Evolutionary conservation across 768 basidiomycete species (phyloP).

Genomic region (Boletales sp.): DNA sequence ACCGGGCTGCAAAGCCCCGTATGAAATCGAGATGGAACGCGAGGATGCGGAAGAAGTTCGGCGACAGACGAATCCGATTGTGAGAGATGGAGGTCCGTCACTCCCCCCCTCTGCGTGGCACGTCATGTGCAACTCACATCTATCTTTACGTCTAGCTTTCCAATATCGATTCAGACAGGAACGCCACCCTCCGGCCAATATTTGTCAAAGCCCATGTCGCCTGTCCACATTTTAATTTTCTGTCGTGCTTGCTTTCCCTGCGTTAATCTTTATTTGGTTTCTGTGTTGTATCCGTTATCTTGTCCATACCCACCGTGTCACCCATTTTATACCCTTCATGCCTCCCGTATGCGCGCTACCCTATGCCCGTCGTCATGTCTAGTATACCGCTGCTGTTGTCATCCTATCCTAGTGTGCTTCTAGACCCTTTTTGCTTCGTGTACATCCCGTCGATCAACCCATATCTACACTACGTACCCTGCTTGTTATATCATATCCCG

Average conservation of each 20-base stretch:
- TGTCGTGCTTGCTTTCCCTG: background rate
- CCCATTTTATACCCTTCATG: conserved; percentile 20
- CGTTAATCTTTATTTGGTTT: conserved; percentile 16
- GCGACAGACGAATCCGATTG: conserved; percentile 57
- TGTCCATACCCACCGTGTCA: conserved; percentile 12
- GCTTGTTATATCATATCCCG: conserved; percentile 9
- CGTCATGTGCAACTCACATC: background rate
- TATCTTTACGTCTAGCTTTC: conserved; percentile 41
- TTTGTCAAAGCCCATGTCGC: conserved; percentile 46
- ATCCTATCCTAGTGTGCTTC: conserved; percentile 23
- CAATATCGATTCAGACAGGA: conserved; percentile 59
- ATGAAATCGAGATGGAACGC: conserved; percentile 66
- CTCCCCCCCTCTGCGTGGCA: background rate
- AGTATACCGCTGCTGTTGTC: conserved; percentile 12
- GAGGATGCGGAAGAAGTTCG: conserved; percentile 53
- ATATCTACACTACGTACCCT: conserved; percentile 19
- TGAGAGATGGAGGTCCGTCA: conserved; percentile 51
- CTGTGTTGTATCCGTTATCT: conserved; percentile 21
- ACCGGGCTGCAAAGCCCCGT: conserved; percentile 64
- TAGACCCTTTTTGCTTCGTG: conserved; percentile 9
- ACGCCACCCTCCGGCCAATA: conserved; percentile 39
- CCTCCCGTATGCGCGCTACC: conserved; percentile 11
- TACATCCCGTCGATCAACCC: conserved; percentile 3
- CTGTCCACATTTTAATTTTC: conserved; percentile 55
- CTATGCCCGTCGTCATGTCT: no score